Conservation (phyloP, 345 rosid species). For the Eucalyptus pauciflora region DNA sequence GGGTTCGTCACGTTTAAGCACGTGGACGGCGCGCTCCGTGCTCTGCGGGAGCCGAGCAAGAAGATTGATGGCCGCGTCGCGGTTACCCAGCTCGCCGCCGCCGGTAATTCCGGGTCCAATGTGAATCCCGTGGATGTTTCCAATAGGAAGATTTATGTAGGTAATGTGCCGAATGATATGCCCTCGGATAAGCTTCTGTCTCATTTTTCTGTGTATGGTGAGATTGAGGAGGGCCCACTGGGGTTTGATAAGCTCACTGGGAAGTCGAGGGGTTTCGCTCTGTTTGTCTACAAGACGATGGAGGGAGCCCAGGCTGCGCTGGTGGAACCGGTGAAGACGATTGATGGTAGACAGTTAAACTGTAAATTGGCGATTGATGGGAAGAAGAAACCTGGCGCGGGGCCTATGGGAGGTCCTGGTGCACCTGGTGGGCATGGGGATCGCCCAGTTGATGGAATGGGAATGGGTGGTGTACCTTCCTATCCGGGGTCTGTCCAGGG, state of each 20-base stretch:
- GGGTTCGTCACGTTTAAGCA: conserved; percentile 69
- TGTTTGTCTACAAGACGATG: conserved; percentile 69
- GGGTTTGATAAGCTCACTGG: conserved; percentile 88
- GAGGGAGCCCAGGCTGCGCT: conserved; percentile 81
- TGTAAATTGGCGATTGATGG: conserved; percentile 80
- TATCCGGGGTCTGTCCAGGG: conserved; percentile 11
- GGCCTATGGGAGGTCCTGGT: conserved; percentile 13
- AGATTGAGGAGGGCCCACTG: conserved; percentile 82
- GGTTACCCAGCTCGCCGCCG: conserved; percentile 67
- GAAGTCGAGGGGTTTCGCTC: conserved; percentile 69
- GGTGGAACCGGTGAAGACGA: conserved; percentile 54
- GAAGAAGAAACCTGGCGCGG: conserved; percentile 38
- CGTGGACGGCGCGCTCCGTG: conserved; percentile 58
- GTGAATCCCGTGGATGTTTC: conserved; percentile 31
- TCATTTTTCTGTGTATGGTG: conserved; percentile 56
- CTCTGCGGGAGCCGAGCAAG: conserved; percentile 74
- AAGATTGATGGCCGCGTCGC: conserved; percentile 77
- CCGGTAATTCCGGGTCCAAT: conserved; percentile 48
- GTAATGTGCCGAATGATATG: conserved; percentile 65
- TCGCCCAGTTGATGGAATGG: conserved; percentile 48
- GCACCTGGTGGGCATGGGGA: conserved; percentile 4
- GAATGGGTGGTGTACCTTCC: conserved; percentile 23
- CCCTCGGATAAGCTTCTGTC: conserved; percentile 51
- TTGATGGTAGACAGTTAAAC: conserved; percentile 64
- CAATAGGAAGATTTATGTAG: conserved; percentile 76